Base-by-base conservation (phyloP, 2,329 filamentous ascomycete species). In the Neodidymelliopsis sp. region DNA sequence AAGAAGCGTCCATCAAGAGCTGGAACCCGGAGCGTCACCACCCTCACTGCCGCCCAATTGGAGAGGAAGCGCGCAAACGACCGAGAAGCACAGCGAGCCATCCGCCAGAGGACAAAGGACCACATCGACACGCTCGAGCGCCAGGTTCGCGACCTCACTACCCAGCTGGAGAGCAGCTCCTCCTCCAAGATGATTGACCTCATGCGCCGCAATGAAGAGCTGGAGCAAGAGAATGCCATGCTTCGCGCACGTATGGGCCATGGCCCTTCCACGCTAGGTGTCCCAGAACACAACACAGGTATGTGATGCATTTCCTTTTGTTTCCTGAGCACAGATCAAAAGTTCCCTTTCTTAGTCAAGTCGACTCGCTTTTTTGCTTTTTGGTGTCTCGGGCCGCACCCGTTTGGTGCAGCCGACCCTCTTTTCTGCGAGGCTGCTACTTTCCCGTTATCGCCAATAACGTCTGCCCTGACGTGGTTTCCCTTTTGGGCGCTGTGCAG, bases 31-130 rank as follows among this genome's bases (percentile, higher is more conserved):
- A 84, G 80, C 64, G 82, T 84, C 30, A 79, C 79, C 27, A 81
- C 80, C 8, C 72, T 84, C 44, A 82, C 81, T 12, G 76, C 79
- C 23, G 81, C 82, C 49, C 82, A 84, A 60, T 72, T 84, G 37
- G 82, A 84, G 59, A 74, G 82, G 39, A 84, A 84, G 66, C 75
- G 82, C 50, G 82, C 82, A 53, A 84, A 84, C 65, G 82, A 84
- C 65, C 76, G 82, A 53, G 82, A 84, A 67, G 81, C 82, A 43
- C 82, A 84, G 63, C 76, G 81, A 56, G 81, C 81, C 37, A 84
- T 84, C 56, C 79, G 82, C 22, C 80, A 83, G 62, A 71, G 82
- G 52, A 84, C 81, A 30, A 84, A 82, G 56, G 80, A 83, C 56
- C 81, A 83, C 63, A 84, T 84, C 52, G 81, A 84, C 54, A 73